These are phyloP conservation scores for Prunus campanulata DNA, from an alignment of 306 rosid genomes.

Conservation along the genomic window DNA sequence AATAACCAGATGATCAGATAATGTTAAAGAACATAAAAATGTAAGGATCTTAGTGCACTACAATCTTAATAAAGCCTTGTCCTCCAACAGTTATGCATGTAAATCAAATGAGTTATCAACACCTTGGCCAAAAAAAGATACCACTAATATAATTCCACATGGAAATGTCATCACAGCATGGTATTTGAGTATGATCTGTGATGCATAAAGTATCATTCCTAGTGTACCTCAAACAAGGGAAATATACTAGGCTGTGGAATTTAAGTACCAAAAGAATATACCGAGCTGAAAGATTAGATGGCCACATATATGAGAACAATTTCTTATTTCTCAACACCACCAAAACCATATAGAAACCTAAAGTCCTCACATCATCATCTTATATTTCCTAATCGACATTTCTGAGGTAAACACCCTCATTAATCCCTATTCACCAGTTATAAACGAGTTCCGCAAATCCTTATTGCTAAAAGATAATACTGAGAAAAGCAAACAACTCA, in stretches of 20 bases:
- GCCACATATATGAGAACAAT: not conserved
- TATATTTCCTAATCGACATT: not conserved
- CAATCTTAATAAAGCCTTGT: not conserved
- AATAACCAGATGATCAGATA: slow-evolving; percentile 4
- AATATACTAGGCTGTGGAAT: not conserved
- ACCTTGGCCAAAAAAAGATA: not conserved
- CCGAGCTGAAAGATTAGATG: not conserved
- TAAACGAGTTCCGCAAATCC: not conserved
- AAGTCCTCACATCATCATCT: not conserved
- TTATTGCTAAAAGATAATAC: not conserved
- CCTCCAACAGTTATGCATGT: not conserved
- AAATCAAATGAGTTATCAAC: not conserved
- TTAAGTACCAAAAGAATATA: not conserved
- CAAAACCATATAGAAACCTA: not conserved
- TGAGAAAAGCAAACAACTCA: not conserved
- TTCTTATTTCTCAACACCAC: not conserved
- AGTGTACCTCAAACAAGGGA: not conserved
- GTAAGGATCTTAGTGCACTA: not conserved
- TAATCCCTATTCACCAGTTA: not conserved
- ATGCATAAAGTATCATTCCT: not conserved
- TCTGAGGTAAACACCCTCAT: not conserved
- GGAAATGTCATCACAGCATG: not conserved
- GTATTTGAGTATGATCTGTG: not conserved
- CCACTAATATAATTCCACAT: not conserved
- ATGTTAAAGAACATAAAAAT: not conserved